These are phyloP conservation scores for Lipomyces oligophaga DNA, from an alignment of 805 yeast genomes.

Conservation along the genomic window DNA sequence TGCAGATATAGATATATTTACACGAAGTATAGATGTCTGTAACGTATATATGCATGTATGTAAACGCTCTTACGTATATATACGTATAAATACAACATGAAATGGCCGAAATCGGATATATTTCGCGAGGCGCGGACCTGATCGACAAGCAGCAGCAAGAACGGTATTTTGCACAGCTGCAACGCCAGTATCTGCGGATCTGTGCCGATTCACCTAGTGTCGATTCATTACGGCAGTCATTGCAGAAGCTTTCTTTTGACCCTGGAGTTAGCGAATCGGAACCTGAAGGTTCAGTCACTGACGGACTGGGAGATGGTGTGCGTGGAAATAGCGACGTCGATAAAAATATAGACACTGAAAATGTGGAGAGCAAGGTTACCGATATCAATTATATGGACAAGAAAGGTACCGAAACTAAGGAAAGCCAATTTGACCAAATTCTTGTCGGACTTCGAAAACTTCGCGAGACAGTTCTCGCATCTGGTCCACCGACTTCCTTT, in stretches of 20 bases:
- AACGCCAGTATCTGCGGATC: slow-evolving; percentile 13
- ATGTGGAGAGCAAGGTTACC: not conserved
- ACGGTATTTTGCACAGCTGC: slow-evolving; percentile 20
- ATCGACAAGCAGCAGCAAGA: slow-evolving; percentile 12
- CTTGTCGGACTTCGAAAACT: slow-evolving; percentile 39
- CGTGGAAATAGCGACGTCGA: not conserved
- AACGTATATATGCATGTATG: too few relatives aligned
- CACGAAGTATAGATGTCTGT: too few relatives aligned
- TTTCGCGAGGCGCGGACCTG: slow-evolving; percentile 25
- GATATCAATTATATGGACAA: not conserved
- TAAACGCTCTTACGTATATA: too few relatives aligned
- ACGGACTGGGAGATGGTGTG: not conserved
- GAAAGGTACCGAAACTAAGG: slow-evolving; percentile 7
- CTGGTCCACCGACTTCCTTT: slow-evolving; percentile 37
- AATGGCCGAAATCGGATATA: too few relatives aligned
- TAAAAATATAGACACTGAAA: not conserved
- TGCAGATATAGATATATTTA: too few relatives aligned
- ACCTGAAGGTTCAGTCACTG: too few relatives aligned
- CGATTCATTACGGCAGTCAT: slow-evolving; percentile 13
- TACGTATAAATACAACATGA: too few relatives aligned
- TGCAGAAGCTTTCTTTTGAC: slow-evolving; percentile 7
- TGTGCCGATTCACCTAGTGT: slow-evolving; percentile 19
- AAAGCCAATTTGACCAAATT: slow-evolving; percentile 9
- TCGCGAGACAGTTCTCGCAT: slow-evolving; percentile 52
- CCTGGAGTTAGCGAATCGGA: too few relatives aligned